Percentiles rank a stretch among this genome's conserved stretches.
Conservation (phyloP, 2,329 filamentous ascomycete species). For the Sclerotinia trifoliorum region DNA sequence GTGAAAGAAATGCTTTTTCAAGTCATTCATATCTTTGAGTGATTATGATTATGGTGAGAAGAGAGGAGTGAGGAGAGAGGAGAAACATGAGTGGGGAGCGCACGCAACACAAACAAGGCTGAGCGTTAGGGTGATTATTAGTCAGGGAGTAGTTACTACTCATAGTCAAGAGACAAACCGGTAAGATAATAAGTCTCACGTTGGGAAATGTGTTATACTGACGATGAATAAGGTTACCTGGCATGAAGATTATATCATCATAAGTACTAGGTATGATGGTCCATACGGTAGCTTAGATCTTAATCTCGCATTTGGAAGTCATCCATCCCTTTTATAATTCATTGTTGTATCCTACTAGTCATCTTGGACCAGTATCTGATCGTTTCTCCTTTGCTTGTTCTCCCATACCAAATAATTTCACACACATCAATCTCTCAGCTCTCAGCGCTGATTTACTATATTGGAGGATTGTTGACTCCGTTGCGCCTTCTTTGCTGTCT, state of each 20-base stretch:
- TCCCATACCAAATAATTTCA: background rate
- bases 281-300: too few relatives aligned
- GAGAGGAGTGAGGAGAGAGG: too few relatives aligned
- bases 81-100: background rate
- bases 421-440: too few relatives aligned
- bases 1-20: background rate
- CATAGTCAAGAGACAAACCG: too few relatives aligned
- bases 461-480: background rate
- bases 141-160: too few relatives aligned
- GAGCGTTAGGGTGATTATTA: too few relatives aligned
- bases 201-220: too few relatives aligned
- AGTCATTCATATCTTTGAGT: background rate
- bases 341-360: background rate
- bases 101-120: background rate
- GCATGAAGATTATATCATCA: too few relatives aligned
- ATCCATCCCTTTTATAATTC: background rate
- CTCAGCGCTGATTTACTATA: background rate
- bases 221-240: too few relatives aligned
- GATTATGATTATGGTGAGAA: background rate
- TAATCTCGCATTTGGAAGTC: background rate
- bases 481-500: background rate
- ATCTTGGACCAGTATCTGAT: background rate
- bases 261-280: too few relatives aligned
- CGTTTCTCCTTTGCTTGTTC: background rate
- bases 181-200: too few relatives aligned